Conservation (phyloP, 2,329 filamentous ascomycete species). For the Lecanicillium sp. region DNA sequence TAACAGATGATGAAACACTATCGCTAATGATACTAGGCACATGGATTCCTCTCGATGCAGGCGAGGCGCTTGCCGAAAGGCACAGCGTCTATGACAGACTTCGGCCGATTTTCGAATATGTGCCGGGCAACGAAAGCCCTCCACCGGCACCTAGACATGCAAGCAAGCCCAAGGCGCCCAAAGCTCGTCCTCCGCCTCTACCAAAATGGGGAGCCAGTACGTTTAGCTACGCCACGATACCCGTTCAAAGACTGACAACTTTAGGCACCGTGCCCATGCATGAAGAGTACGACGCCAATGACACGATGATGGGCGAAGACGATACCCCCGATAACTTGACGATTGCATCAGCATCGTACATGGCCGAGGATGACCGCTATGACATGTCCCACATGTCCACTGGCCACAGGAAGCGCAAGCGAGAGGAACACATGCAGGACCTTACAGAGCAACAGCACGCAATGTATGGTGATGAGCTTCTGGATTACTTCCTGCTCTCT, state of each 20-base stretch:
- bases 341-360: constrained; percentile 74
- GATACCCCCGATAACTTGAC: constrained; percentile 80
- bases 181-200: constrained; percentile 37
- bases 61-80: constrained; percentile 72
- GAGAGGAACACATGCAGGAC: constrained; percentile 55
- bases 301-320: constrained; percentile 59
- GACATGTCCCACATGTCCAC: constrained; percentile 58
- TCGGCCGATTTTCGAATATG: constrained; percentile 80
- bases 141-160: constrained; percentile 91
- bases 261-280: constrained; percentile 12
- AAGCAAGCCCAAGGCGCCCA: constrained; percentile 73
- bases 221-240: constrained; percentile 8
- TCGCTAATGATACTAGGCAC: constrained; percentile 52
- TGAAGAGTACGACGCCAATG: constrained; percentile 60
- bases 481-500: constrained; percentile 92
- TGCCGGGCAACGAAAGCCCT: constrained; percentile 76
- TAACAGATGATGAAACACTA: constrained; percentile 2
- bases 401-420: constrained; percentile 69
- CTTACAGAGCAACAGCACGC: constrained; percentile 75
- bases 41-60: constrained; percentile 85
- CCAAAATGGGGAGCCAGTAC: constrained; percentile 45
- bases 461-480: constrained; percentile 82
- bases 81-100: constrained; percentile 83
- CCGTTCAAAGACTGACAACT: not conserved
- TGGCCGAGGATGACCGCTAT: constrained; percentile 74